These are phyloP conservation scores for Cenchrus americanus DNA, from an alignment of 176 grass and related monocot genomes.

Conservation along the genomic window DNA sequence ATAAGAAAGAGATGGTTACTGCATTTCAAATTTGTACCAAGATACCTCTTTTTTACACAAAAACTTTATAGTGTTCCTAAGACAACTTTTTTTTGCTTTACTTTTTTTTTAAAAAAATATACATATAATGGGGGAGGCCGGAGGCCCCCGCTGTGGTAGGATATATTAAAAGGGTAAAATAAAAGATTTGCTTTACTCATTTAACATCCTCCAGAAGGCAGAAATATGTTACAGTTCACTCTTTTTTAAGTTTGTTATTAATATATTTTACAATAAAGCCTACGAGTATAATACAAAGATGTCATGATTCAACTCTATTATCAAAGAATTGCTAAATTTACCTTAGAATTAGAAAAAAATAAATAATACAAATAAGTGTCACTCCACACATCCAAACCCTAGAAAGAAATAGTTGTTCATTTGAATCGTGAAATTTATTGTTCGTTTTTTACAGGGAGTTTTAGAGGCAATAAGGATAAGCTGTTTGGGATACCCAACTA, in stretches of 20 bases:
- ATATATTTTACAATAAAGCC: background rate
- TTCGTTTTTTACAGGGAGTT: slow-evolving; percentile 70
- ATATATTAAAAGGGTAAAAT: too few relatives aligned
- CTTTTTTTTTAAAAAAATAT: too few relatives aligned
- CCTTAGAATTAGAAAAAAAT: background rate
- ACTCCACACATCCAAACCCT: background rate
- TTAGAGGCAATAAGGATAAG: slow-evolving; percentile 98
- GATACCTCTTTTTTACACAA: slow-evolving; percentile 6
- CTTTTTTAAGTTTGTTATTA: slow-evolving; percentile 1
- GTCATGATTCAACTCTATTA: background rate
- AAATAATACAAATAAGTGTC: background rate
- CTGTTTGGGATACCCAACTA: slow-evolving; percentile 88
- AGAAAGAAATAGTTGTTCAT: background rate
- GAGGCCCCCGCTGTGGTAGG: too few relatives aligned
- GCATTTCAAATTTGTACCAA: background rate
- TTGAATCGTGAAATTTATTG: slow-evolving; percentile 2
- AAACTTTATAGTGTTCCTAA: slow-evolving; percentile 16
- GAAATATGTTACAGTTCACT: background rate
- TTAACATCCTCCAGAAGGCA: background rate
- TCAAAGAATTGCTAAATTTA: slow-evolving; percentile 1
- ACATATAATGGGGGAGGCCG: too few relatives aligned
- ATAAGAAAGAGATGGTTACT: background rate
- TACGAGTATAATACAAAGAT: background rate
- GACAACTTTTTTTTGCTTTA: background rate
- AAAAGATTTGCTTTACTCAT: background rate